phyloP scores from a whole-genome alignment of 768 basidiomycete genomes.

The Arthromyces matolae region DNA sequence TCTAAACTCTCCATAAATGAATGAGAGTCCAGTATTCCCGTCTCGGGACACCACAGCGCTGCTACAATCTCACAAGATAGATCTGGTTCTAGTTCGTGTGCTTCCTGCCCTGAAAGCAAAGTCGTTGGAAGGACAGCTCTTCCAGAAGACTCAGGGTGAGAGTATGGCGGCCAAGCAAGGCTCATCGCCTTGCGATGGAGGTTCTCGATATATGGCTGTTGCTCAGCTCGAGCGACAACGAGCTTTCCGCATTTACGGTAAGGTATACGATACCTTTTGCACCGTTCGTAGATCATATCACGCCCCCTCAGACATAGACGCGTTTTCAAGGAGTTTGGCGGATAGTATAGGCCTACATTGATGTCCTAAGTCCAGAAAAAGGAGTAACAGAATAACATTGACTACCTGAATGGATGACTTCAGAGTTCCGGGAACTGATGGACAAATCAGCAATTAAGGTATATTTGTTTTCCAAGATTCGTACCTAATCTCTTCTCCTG shows the following conservation, averaged over 20 bases:
- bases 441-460: background rate
- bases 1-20: conserved; percentile 79
- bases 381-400: too few relatives aligned
- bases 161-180: conserved; percentile 49
- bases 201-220: conserved; percentile 64
- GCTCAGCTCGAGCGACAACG: conserved; percentile 71
- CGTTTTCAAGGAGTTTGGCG: conserved; percentile 79
- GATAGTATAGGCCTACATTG: conserved; percentile 77
- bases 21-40: conserved; percentile 91
- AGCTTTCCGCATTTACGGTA: conserved; percentile 82
- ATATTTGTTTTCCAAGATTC: background rate
- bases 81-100: conserved; percentile 76
- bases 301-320: conserved; percentile 83
- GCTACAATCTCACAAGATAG: conserved; percentile 65
- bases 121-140: conserved; percentile 53
- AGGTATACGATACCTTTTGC: conserved; percentile 58
- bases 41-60: conserved; percentile 80
- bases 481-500: conserved; percentile 87
- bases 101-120: conserved; percentile 65
- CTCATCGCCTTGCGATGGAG: conserved; percentile 61
- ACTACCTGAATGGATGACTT: conserved; percentile 88
- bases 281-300: conserved; percentile 77
- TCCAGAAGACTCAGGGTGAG: conserved; percentile 19
- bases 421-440: conserved; percentile 84
- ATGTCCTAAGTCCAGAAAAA: background rate